A percentile compares a stretch with the other conserved stretches of the same genome.
phyloP scores from a whole-genome alignment of 805 yeast species.

The Candida arabinofermentans region DNA sequence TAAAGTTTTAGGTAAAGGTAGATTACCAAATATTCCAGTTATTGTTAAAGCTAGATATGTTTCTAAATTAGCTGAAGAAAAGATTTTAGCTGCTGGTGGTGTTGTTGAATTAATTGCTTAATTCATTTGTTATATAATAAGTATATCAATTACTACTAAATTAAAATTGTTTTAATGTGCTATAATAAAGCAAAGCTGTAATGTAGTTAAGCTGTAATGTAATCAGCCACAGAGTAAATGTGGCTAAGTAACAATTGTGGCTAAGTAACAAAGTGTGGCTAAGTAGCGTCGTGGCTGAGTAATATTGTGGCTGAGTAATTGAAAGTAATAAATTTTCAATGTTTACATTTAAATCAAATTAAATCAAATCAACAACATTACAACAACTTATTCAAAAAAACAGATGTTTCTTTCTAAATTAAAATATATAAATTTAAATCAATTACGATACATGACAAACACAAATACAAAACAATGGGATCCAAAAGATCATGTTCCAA shows the following conservation, averaged over 20 bases:
- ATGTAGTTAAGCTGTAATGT: no score
- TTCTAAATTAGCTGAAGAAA: constrained; percentile 98
- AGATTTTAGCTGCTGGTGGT: constrained; percentile 99
- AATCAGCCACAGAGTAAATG: no score
- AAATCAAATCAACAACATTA: no score
- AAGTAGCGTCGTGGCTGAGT: no score
- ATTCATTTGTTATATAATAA: constrained; percentile 2
- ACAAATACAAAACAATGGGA: constrained; percentile 35
- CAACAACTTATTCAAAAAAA: neutral
- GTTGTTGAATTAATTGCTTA: constrained; percentile 99
- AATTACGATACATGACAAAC: no score
- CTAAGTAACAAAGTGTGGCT: no score
- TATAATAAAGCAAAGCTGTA: no score
- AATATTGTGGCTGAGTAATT: no score
- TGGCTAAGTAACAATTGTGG: no score
- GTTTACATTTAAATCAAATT: no score
- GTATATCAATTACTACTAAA: neutral
- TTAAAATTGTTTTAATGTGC: neutral
- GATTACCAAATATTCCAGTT: constrained; percentile 96
- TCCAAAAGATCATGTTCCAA: constrained; percentile 42
- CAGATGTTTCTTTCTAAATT: no score
- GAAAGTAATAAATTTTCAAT: no score
- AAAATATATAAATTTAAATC: constrained; percentile 1
- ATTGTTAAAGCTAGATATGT: constrained; percentile 99
- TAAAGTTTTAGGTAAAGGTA: constrained; percentile 99